Evolutionary conservation across 169 alveolate genomes (phyloP).

Genomic region (Plasmodium blacklocki): DNA sequence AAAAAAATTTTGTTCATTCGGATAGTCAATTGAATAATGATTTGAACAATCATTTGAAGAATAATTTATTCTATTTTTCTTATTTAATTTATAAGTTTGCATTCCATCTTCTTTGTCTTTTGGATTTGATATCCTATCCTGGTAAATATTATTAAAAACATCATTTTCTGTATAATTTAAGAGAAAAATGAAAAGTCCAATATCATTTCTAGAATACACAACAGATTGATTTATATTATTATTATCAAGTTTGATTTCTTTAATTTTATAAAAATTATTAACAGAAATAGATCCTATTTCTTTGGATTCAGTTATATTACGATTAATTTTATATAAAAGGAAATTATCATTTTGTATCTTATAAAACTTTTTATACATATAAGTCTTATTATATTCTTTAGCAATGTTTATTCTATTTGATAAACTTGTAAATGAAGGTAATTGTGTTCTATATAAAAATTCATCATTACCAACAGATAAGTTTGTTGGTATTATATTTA

Average conservation of each 20-base stretch:
- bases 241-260: slow-evolving; percentile 79
- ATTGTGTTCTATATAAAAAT: not conserved
- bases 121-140: not conserved
- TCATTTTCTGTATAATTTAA: slow-evolving; percentile 1
- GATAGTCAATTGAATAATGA: too few relatives aligned
- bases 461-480: slow-evolving; percentile 15
- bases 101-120: not conserved
- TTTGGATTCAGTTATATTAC: slow-evolving; percentile 14
- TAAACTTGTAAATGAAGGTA: slow-evolving; percentile 16
- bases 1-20: slow-evolving; percentile 1
- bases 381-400: slow-evolving; percentile 32
- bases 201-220: slow-evolving; percentile 80
- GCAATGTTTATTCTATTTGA: slow-evolving; percentile 21
- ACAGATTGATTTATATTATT: slow-evolving; percentile 72
- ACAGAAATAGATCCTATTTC: slow-evolving; percentile 16
- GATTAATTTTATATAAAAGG: slow-evolving; percentile 7
- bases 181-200: slow-evolving; percentile 77
- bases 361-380: slow-evolving; percentile 13
- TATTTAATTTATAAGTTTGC: not conserved
- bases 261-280: slow-evolving; percentile 76
- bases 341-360: slow-evolving; percentile 4
- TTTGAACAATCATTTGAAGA: too few relatives aligned
- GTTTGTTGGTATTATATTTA: slow-evolving; percentile 24
- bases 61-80: not conserved
- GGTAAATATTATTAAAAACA: not conserved